Base-by-base conservation (phyloP, 768 basidiomycete species). In the Leccinum fibrillosum region DNA sequence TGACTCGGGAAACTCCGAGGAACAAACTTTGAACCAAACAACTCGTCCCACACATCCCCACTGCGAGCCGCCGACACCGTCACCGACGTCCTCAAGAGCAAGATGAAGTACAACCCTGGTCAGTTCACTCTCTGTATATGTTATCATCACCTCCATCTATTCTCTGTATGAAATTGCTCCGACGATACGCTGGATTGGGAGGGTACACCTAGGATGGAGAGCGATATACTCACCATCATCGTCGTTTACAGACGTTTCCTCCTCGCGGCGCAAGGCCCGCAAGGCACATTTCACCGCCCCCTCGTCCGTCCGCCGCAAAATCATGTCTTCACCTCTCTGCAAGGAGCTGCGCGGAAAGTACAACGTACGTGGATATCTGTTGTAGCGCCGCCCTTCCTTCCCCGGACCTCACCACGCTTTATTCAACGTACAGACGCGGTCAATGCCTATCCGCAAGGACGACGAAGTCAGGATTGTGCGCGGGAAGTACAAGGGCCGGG, bases 281-380 rank as follows among this genome's bases (percentile, higher is more conserved):
- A 98, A 97, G 86, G 90, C 90, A 66, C 97, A 99, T 84, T 98
- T 98, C 78, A 82, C 82, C 54, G 96, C 96, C 45, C 92, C 96
- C 52, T 98, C 96, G 48, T 94, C 92, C 51, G 80, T 92, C 69
- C 92, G 96, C 75, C 89, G 97, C 75, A 94, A 92, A 80, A 94
- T 98, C 69, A 98, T 99, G 97, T 94, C 92, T 64, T 93, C 96
- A 58, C 81, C 94, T 52, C 86, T 99, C 59, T 88, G 91, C 61
- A 98, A 97, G 82, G 96, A 98, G 69, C 88, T 99, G 68, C 86
- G 94, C 64, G 79, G 74, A 74, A 93, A 98, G 80, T 80, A 98
- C 83, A 89, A 87, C 76, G 94, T 96, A 73, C 68, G 90, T 80
- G 28, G 32, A 35, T 12, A 49, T 37, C 17, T 23, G 55, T 19